These are phyloP conservation scores for Austroboletus eburneus DNA, from an alignment of 768 basidiomycete species.

Conservation along the genomic window DNA sequence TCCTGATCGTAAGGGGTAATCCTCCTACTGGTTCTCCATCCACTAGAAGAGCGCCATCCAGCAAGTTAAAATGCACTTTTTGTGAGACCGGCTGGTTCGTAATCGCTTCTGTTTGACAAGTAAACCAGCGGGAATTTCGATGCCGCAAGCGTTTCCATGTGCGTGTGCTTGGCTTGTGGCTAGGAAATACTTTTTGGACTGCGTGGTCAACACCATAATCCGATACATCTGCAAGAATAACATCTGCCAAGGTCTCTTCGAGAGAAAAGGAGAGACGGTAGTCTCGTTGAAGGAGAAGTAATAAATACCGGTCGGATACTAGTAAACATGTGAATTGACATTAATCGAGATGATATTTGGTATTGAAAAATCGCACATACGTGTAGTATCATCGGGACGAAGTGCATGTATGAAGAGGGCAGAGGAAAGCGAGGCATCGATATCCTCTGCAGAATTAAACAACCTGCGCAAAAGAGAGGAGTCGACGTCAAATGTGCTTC, in stretches of 20 bases:
- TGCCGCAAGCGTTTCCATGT: conserved; percentile 6
- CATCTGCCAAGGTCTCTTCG: conserved; percentile 4
- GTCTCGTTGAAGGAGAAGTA: conserved; percentile 16
- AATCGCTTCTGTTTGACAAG: background rate
- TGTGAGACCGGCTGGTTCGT: background rate
- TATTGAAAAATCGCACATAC: background rate
- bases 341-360: background rate
- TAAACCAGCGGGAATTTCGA: conserved; percentile 14
- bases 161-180: conserved; percentile 3
- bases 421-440: conserved; percentile 19
- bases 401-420: conserved; percentile 19
- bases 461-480: background rate
- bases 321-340: background rate
- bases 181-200: conserved; percentile 2
- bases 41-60: conserved; percentile 15
- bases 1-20: conserved; percentile 4
- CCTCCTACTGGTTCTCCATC: conserved; percentile 11
- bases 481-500: background rate
- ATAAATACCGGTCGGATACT: background rate
- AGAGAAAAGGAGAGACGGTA: conserved; percentile 19
- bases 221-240: background rate
- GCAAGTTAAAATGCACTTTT: conserved; percentile 7
- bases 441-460: conserved; percentile 11
- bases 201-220: conserved; percentile 13
- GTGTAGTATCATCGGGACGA: background rate